phyloP scores from a whole-genome alignment of 2,329 filamentous ascomycete species.

The Venturia oleaginea region DNA sequence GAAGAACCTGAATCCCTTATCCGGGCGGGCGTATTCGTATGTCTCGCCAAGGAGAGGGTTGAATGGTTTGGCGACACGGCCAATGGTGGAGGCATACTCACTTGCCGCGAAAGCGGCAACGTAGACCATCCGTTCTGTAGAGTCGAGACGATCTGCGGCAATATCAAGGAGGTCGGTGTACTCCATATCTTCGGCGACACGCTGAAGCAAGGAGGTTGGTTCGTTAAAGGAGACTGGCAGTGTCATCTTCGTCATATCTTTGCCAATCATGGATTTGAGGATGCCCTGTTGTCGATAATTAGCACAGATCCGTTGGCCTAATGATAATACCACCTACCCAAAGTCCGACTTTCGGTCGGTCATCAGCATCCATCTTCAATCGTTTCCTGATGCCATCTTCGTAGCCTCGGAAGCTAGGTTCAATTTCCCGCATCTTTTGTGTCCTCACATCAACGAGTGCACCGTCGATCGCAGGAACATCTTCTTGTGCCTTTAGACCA shows the following conservation, averaged over 20 bases:
- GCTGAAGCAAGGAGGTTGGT: conserved; percentile 87
- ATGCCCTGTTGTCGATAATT: conserved; percentile 57
- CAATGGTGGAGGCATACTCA: conserved; percentile 94
- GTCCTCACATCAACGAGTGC: conserved; percentile 18
- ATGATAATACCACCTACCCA: conserved; percentile 58
- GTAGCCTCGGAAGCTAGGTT: conserved; percentile 75
- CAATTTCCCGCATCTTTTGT: conserved; percentile 53
- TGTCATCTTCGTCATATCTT: conserved; percentile 99
- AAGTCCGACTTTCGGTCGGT: conserved; percentile 86
- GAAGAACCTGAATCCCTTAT: conserved; percentile 97
- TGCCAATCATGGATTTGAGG: conserved; percentile 98
- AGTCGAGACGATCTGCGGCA: conserved; percentile 75
- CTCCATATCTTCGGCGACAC: conserved; percentile 96
- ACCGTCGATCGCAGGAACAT: conserved; percentile 10
- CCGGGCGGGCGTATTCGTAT: conserved; percentile 89
- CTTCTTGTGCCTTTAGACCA: conserved; percentile 31
- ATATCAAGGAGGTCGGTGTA: conserved; percentile 87
- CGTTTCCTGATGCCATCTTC: conserved; percentile 74
- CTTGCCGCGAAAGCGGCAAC: conserved; percentile 93
- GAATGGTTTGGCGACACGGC: conserved; percentile 94
- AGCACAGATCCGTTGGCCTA: neutral
- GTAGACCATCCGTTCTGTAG: conserved; percentile 85
- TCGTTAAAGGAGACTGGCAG: conserved; percentile 97
- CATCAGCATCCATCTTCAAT: conserved; percentile 82
- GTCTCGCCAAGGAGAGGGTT: conserved; percentile 94